Conservation (phyloP, 2,329 filamentous ascomycete species). For the Fusarium sp. region DNA sequence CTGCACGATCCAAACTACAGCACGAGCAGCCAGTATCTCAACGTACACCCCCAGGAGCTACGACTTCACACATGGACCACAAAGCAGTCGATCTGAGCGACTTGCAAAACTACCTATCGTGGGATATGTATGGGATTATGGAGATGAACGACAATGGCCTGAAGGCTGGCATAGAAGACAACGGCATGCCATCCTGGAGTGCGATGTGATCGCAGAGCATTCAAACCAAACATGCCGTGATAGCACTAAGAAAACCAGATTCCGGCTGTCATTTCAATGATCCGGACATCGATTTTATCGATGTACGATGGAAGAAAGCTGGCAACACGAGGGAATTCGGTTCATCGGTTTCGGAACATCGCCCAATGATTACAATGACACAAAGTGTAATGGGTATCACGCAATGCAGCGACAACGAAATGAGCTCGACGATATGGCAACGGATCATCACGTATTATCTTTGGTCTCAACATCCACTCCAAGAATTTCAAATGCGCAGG, state of each 20-base stretch:
- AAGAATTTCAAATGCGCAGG: background rate
- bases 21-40: conserved; percentile 52
- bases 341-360: conserved; percentile 36
- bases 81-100: conserved; percentile 54
- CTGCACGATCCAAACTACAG: conserved; percentile 50
- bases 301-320: conserved; percentile 1
- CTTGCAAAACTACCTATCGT: conserved; percentile 54
- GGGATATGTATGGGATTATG: conserved; percentile 57
- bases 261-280: background rate
- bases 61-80: conserved; percentile 48
- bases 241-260: background rate
- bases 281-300: background rate
- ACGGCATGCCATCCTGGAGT: conserved; percentile 49
- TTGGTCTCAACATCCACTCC: background rate
- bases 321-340: conserved; percentile 5
- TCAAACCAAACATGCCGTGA: background rate
- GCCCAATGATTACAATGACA: conserved; percentile 19
- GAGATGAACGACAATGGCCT: conserved; percentile 54
- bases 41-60: conserved; percentile 36
- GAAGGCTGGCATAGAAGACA: conserved; percentile 52
- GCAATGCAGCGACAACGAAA: conserved; percentile 18
- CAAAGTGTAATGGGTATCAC: conserved; percentile 18
- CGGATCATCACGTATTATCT: background rate
- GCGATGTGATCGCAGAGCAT: conserved; percentile 26
- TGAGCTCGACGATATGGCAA: background rate